These are phyloP conservation scores for Solanum sparsipilum DNA, from an alignment of 257 asterid species.

Conservation along the genomic window DNA sequence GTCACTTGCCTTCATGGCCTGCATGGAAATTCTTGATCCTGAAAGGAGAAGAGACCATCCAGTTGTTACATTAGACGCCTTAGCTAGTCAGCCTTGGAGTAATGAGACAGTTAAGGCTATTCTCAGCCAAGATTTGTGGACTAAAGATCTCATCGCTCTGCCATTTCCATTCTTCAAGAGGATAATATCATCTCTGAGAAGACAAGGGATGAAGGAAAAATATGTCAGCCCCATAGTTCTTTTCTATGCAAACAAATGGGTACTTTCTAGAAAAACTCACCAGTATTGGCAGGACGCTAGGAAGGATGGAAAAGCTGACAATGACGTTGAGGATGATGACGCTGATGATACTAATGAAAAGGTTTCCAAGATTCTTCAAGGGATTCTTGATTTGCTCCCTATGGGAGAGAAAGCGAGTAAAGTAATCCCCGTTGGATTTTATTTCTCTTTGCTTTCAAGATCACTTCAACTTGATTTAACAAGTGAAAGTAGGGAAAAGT, in stretches of 20 bases:
- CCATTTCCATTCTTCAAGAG: slow-evolving; percentile 54
- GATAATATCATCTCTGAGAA: slow-evolving; percentile 51
- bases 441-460: slow-evolving; percentile 42
- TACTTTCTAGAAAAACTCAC: slow-evolving; percentile 9
- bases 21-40: slow-evolving; percentile 87
- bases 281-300: not conserved
- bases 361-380: slow-evolving; percentile 22
- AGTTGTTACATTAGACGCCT: slow-evolving; percentile 33
- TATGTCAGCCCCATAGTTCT: slow-evolving; percentile 56
- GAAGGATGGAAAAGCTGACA: not conserved
- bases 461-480: slow-evolving; percentile 22
- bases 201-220: slow-evolving; percentile 75
- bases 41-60: slow-evolving; percentile 58
- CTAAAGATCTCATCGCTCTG: slow-evolving; percentile 48
- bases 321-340: not conserved
- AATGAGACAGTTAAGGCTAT: slow-evolving; percentile 22
- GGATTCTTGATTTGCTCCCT: slow-evolving; percentile 44
- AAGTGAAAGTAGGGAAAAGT: slow-evolving; percentile 35
- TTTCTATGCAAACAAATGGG: slow-evolving; percentile 44
- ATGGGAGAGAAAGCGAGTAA: slow-evolving; percentile 30
- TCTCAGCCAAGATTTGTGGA: slow-evolving; percentile 46
- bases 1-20: slow-evolving; percentile 76
- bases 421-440: slow-evolving; percentile 51
- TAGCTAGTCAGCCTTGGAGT: slow-evolving; percentile 33
- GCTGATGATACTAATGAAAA: not conserved